These are phyloP conservation scores for Talaromyces adpressus DNA, from an alignment of 495 filamentous ascomycete species.

Conservation along the genomic window DNA sequence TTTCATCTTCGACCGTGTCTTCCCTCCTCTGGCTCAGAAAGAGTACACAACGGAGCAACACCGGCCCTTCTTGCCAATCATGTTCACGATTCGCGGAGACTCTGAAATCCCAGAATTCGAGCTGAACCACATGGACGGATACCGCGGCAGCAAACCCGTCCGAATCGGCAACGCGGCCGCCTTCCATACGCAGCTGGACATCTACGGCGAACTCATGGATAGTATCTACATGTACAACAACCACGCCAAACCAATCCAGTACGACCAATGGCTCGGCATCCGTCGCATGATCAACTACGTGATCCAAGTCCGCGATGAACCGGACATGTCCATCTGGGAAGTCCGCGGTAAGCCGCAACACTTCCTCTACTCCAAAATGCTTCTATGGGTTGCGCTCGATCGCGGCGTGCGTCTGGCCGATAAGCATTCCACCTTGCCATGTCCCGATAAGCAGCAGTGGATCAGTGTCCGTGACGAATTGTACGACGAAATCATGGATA, in stretches of 20 bases:
- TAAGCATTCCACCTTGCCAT: constrained; percentile 58
- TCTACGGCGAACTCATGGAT: constrained; percentile 72
- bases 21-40: constrained; percentile 30
- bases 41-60: constrained; percentile 32
- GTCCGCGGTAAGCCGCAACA: constrained; percentile 64
- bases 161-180: constrained; percentile 71
- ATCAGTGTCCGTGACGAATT: constrained; percentile 52
- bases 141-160: constrained; percentile 59
- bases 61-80: constrained; percentile 55
- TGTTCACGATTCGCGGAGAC: constrained; percentile 68
- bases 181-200: constrained; percentile 67
- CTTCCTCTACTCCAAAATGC: constrained; percentile 67
- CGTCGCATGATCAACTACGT: constrained; percentile 51
- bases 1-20: constrained; percentile 63
- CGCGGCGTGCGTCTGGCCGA: constrained; percentile 63
- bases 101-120: constrained; percentile 64
- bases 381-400: constrained; percentile 72
- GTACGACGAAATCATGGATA: constrained; percentile 68
- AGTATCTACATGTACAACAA: constrained; percentile 72
- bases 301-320: constrained; percentile 39
- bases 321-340: constrained; percentile 77
- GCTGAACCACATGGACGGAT: constrained; percentile 59
- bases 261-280: constrained; percentile 60
- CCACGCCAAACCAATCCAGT: constrained; percentile 65
- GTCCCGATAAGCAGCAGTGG: constrained; percentile 58